Base-by-base conservation (phyloP, 352 stramenopile genomes). In the Vaucheria bursata region DNA sequence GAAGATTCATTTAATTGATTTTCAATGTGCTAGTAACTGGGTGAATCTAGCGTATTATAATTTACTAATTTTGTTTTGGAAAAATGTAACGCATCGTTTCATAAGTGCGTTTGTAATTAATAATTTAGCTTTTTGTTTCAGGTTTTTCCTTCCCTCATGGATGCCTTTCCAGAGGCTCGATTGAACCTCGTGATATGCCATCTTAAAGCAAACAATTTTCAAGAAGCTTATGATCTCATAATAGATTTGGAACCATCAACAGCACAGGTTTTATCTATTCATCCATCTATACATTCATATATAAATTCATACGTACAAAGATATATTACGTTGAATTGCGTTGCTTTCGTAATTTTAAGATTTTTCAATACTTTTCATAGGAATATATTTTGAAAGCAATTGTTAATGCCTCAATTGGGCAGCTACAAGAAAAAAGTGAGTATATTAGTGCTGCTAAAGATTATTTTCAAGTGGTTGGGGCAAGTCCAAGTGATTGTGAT, bases 191-290 rank as follows among this genome's bases (percentile, higher is more conserved):
- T 83, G 31, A 87, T 87, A 31, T 87, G 82, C 53, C 83, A 87
- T 36, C 49, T 87, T 7, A 75, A 92, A 75, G 87, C 96, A 80
- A 89, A 91, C 74, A 92, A 95, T 77, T 86, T 97, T 1, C 87
- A 97, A 73, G 93, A 97, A 64, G 93, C 94, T 4, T 94, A 94
- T 77, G 90, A 97, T 32, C 87, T 97, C 3, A 94, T 98, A 83
- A 95, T 96, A 77, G 91, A 97, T 75, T 86, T 97, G 1, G 91
- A 97, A 73, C 91, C 92, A 32, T 92, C 89, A 18, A 96, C 91
- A 32, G 91, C 93, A 7, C 92, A 97, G 74, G 65, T 72, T 50
- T 50, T 5, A n/a, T n/a, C n/a, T n/a, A n/a, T n/a, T n/a, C n/a
- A n/a, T n/a, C n/a, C n/a, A n/a, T n/a, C n/a, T n/a, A n/a, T n/a